phyloP scores from a whole-genome alignment of 75 land plant genomes.

The Azolla pinnata region DNA sequence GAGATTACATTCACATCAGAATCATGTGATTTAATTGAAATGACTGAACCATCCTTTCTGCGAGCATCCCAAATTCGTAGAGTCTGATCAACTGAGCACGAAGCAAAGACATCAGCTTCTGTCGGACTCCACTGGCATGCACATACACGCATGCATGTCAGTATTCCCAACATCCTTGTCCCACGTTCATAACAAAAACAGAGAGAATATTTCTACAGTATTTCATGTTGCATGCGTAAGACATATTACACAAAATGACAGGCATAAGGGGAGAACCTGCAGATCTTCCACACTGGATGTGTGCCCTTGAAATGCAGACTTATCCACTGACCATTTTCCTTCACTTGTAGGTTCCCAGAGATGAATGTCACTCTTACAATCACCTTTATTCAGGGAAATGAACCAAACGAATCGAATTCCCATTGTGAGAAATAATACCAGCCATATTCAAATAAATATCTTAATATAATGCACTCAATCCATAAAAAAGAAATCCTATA shows the following conservation, averaged over 20 bases:
- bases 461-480: no score
- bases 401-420: no score
- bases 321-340: slow-evolving; percentile 55
- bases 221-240: no score
- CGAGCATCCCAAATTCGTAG: slow-evolving; percentile 90
- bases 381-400: slow-evolving; percentile 44
- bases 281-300: slow-evolving; percentile 72
- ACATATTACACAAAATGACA: no score
- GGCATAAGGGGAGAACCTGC: no score
- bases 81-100: slow-evolving; percentile 83
- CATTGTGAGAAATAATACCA: no score
- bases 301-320: slow-evolving; percentile 50
- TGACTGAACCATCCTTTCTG: slow-evolving; percentile 35
- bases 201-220: no score
- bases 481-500: no score
- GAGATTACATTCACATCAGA: slow-evolving; percentile 97
- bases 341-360: slow-evolving; percentile 75
- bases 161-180: no score
- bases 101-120: slow-evolving; percentile 83
- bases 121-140: slow-evolving; percentile 99
- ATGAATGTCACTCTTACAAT: slow-evolving; percentile 75
- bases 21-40: slow-evolving; percentile 76
- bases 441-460: no score
- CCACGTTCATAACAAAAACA: no score
- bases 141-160: no score